These are phyloP conservation scores for Paraphoma sp. DNA, from an alignment of 2,329 filamentous ascomycete genomes.

Conservation along the genomic window DNA sequence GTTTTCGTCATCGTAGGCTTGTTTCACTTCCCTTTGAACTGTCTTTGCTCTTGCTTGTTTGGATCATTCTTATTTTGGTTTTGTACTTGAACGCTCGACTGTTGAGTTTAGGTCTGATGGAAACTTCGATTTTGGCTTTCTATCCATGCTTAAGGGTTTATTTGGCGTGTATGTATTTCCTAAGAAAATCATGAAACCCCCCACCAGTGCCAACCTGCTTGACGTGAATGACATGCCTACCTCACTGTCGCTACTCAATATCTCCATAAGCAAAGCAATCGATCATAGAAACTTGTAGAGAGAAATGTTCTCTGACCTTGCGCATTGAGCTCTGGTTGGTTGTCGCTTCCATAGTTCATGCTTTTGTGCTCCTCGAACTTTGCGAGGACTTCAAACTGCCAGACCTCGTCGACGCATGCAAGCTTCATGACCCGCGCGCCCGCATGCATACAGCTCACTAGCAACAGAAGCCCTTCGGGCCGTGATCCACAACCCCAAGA, in stretches of 20 bases:
- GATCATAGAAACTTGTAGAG: conserved; percentile 81
- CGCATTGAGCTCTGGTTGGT: conserved; percentile 52
- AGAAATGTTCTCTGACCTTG: conserved; percentile 57
- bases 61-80: too few species aligned
- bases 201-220: background rate
- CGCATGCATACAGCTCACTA: conserved; percentile 94
- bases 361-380: conserved; percentile 86
- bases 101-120: too few species aligned
- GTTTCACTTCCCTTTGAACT: too few species aligned
- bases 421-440: conserved; percentile 72
- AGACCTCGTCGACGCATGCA: conserved; percentile 45
- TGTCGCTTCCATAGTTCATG: conserved; percentile 93
- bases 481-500: conserved; percentile 19
- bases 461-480: conserved; percentile 30
- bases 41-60: too few species aligned
- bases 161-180: background rate
- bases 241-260: conserved; percentile 16
- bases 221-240: background rate
- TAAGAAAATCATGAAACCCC: background rate
- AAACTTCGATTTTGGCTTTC: too few species aligned
- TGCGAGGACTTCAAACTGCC: conserved; percentile 69
- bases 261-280: conserved; percentile 71
- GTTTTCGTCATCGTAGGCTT: too few species aligned
- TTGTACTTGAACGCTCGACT: too few species aligned
- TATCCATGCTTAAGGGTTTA: too few species aligned